Evolutionary conservation across 371 early-diverging fungal genomes (phyloP).

Genomic region (Saksenaea vasiformis): DNA sequence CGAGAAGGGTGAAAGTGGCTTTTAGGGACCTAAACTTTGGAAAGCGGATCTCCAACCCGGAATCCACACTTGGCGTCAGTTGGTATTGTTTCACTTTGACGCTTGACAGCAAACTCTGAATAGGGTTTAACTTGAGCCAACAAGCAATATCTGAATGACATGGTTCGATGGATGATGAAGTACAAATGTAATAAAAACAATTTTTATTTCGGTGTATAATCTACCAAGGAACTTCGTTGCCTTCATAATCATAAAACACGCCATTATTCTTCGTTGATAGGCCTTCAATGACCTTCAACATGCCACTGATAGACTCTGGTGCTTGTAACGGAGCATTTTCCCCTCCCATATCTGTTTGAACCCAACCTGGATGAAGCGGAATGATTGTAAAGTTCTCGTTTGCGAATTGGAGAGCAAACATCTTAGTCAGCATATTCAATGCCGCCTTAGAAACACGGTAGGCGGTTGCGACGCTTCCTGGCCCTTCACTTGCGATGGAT

Average conservation of each 20-base stretch:
- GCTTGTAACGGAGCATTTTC: slow-evolving; percentile 17
- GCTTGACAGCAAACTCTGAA: too few species aligned
- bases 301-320: slow-evolving; percentile 26
- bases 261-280: slow-evolving; percentile 21
- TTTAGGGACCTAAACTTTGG: too few species aligned
- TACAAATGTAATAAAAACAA: neutral
- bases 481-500: neutral
- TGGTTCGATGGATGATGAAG: too few species aligned
- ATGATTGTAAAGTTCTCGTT: slow-evolving; percentile 24
- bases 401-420: slow-evolving; percentile 13
- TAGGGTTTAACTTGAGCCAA: too few species aligned
- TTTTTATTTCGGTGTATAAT: neutral
- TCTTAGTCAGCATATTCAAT: slow-evolving; percentile 27
- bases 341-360: slow-evolving; percentile 40
- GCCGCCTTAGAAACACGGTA: slow-evolving; percentile 41
- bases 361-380: slow-evolving; percentile 38
- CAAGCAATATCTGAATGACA: too few species aligned
- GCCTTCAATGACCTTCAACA: slow-evolving; percentile 24
- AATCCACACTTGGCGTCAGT: too few species aligned
- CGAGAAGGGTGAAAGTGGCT: too few species aligned
- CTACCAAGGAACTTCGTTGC: slow-evolving; percentile 23
- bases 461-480: neutral
- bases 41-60: too few species aligned
- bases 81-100: too few species aligned
- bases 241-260: slow-evolving; percentile 21